phyloP scores from a whole-genome alignment of 257 asterid genomes.

The Solanum appendiculatum region DNA sequence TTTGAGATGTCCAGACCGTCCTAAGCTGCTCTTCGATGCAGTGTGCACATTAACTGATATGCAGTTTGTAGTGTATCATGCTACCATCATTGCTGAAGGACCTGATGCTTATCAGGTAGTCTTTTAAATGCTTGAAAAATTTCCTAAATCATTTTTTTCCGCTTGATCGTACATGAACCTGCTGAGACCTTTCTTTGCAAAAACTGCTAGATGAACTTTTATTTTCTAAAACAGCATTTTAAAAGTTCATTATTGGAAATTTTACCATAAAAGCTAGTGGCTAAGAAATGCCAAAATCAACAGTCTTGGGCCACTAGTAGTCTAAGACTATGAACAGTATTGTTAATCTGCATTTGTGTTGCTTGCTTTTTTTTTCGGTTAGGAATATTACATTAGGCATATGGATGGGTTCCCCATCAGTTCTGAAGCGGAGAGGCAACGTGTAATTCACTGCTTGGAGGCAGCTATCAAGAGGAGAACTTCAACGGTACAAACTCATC shows the following conservation, averaged over 20 bases:
- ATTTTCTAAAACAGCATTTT: neutral
- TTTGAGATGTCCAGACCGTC: constrained; percentile 37
- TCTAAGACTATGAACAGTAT: neutral
- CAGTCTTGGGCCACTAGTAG: neutral
- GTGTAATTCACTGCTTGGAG: constrained; percentile 43
- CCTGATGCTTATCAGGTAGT: constrained; percentile 46
- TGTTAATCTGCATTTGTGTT: neutral
- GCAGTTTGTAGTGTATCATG: constrained; percentile 52
- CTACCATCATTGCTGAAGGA: constrained; percentile 34
- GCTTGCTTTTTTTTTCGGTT: neutral
- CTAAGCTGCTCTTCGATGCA: constrained; percentile 46
- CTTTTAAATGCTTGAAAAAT: neutral
- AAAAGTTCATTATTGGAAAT: neutral
- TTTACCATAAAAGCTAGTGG: neutral
- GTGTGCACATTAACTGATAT: constrained; percentile 50
- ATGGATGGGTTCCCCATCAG: constrained; percentile 36
- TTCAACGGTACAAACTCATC: constrained; percentile 23
- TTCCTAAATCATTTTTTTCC: neutral
- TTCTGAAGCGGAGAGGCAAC: constrained; percentile 43
- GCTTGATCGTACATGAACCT: neutral
- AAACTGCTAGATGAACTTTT: neutral
- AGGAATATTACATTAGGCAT: constrained; percentile 55
- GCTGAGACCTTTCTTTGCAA: neutral
- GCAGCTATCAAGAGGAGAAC: constrained; percentile 51
- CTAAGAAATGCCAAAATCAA: neutral